Evolutionary conservation across 495 filamentous ascomycete species (phyloP).

Genomic region (Letharia lupina): DNA sequence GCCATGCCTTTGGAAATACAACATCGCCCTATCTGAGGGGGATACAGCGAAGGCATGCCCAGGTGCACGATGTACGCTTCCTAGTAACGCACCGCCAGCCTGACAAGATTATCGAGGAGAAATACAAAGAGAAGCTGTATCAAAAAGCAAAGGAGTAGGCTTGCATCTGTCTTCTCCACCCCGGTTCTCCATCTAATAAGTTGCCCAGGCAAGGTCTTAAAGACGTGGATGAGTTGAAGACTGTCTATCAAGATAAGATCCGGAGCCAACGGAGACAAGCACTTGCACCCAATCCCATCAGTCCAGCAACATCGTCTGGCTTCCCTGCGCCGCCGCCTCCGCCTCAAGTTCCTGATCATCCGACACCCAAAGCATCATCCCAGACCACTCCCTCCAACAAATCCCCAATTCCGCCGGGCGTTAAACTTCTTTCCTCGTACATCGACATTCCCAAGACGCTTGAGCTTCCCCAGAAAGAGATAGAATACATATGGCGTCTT

Average conservation of each 20-base stretch:
- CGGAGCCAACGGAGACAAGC: slow-evolving; percentile 52
- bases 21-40: slow-evolving; percentile 24
- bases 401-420: slow-evolving; percentile 38
- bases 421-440: slow-evolving; percentile 76
- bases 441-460: slow-evolving; percentile 72
- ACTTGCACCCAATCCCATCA: slow-evolving; percentile 29
- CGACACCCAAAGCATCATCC: slow-evolving; percentile 15
- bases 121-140: slow-evolving; percentile 79
- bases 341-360: slow-evolving; percentile 17
- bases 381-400: slow-evolving; percentile 28
- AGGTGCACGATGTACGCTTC: slow-evolving; percentile 87
- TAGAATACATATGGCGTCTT: slow-evolving; percentile 85
- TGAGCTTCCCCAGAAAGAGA: slow-evolving; percentile 66
- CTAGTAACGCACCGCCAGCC: slow-evolving; percentile 58
- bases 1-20: slow-evolving; percentile 26
- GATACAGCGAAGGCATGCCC: slow-evolving; percentile 75
- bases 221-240: slow-evolving; percentile 66
- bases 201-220: slow-evolving; percentile 58
- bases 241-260: slow-evolving; percentile 79
- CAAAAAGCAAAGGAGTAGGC: slow-evolving; percentile 69
- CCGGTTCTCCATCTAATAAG: not conserved
- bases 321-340: slow-evolving; percentile 30
- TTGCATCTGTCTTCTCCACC: too few species aligned
- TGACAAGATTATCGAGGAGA: slow-evolving; percentile 58
- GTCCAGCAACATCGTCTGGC: slow-evolving; percentile 25